A percentile compares a stretch with the other conserved stretches of the same genome.
These are phyloP conservation scores for Saksenaea oblongispora DNA, from an alignment of 371 early-diverging fungal genomes.

Conservation along the genomic window DNA sequence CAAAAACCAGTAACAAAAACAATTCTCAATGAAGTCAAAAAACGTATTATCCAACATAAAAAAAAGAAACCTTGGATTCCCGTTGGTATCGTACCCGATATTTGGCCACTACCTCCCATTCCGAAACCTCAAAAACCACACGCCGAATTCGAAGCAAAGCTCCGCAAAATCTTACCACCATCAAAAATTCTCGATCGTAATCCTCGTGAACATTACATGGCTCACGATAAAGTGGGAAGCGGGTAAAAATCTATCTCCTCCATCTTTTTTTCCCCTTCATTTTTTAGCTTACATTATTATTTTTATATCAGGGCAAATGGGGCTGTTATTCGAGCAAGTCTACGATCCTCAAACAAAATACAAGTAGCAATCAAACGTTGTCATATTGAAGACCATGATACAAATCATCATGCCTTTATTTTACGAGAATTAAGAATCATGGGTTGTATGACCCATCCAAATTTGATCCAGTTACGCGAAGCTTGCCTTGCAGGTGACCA, in stretches of 20 bases:
- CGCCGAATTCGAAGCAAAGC: slow-evolving; percentile 45
- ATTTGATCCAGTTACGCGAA: slow-evolving; percentile 42
- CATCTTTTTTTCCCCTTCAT: background rate
- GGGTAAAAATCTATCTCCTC: slow-evolving; percentile 29
- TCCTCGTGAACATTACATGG: slow-evolving; percentile 39
- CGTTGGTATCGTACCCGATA: slow-evolving; percentile 38
- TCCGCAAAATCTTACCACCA: slow-evolving; percentile 46
- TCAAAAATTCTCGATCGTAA: slow-evolving; percentile 45
- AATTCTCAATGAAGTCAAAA: slow-evolving; percentile 17
- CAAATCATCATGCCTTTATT: slow-evolving; percentile 45
- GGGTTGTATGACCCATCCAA: slow-evolving; percentile 43
- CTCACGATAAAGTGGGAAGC: slow-evolving; percentile 46
- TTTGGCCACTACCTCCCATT: slow-evolving; percentile 43
- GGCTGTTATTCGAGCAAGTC: slow-evolving; percentile 30
- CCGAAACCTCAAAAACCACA: slow-evolving; percentile 34
- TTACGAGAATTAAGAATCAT: slow-evolving; percentile 51
- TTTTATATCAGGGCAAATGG: slow-evolving; percentile 29
- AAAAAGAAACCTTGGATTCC: slow-evolving; percentile 39
- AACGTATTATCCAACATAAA: slow-evolving; percentile 8
- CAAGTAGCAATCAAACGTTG: slow-evolving; percentile 56
- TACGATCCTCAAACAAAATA: slow-evolving; percentile 20
- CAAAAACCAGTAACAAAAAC: slow-evolving; percentile 11
- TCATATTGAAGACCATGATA: slow-evolving; percentile 49
- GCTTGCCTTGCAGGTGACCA: slow-evolving; percentile 46
- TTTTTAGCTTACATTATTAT: background rate